These are phyloP conservation scores for Choiromyces venosus DNA, from an alignment of 495 filamentous ascomycete species.

Conservation along the genomic window DNA sequence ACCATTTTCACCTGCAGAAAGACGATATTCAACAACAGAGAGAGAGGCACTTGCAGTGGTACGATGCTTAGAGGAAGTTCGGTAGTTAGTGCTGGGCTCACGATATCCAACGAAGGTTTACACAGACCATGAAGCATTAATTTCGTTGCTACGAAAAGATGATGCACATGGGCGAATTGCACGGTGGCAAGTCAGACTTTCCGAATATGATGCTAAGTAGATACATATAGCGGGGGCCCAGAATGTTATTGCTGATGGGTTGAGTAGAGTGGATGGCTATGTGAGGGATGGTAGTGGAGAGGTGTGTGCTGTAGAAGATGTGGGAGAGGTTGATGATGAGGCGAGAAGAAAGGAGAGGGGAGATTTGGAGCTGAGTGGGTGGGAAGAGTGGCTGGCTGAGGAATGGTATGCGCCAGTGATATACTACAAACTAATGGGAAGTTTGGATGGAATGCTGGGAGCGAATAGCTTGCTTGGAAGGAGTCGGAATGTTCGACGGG, in stretches of 20 bases:
- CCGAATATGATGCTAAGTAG: slow-evolving; percentile 4
- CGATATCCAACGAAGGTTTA: slow-evolving; percentile 3
- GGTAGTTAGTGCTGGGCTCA: not conserved
- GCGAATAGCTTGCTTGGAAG: too few species aligned
- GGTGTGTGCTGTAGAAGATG: not conserved
- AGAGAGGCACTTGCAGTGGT: slow-evolving; percentile 8
- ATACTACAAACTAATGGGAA: not conserved
- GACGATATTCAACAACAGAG: slow-evolving; percentile 7
- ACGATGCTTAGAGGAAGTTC: slow-evolving; percentile 1
- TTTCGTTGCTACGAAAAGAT: slow-evolving; percentile 6
- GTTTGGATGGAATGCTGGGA: too few species aligned
- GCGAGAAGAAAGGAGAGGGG: not conserved
- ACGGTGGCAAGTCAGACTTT: slow-evolving; percentile 3
- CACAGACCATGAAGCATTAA: slow-evolving; percentile 10
- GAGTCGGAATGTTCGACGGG: too few species aligned
- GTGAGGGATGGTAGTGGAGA: not conserved
- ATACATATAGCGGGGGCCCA: not conserved
- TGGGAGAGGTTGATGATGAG: not conserved
- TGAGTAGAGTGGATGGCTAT: not conserved
- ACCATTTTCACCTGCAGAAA: not conserved
- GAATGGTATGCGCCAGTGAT: slow-evolving; percentile 2
- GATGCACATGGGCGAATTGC: not conserved
- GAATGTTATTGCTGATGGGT: slow-evolving; percentile 6
- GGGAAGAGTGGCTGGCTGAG: slow-evolving; percentile 1
- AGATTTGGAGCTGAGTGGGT: too few species aligned